phyloP scores from a whole-genome alignment of 352 stramenopile genomes.

The Pythium brassicae region DNA sequence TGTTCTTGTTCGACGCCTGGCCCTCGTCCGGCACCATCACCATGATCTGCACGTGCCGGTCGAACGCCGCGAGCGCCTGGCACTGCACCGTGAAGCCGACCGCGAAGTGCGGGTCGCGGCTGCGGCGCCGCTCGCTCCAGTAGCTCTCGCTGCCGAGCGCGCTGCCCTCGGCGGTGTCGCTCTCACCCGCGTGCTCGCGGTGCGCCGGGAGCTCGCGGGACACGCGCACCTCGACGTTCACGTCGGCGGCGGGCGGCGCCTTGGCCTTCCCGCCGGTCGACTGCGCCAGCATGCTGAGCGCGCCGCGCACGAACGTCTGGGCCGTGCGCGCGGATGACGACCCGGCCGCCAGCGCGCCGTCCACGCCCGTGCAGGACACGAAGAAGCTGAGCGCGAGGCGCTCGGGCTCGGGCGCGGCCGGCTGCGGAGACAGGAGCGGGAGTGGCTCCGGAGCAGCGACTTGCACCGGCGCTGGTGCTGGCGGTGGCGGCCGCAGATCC shows the following conservation, averaged over 20 bases:
- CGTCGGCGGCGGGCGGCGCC: conserved; percentile 46
- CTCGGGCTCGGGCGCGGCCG: conserved; percentile 4
- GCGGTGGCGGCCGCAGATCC: background rate
- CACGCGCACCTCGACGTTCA: conserved; percentile 67
- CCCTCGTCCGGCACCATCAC: conserved; percentile 77
- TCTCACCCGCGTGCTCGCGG: background rate
- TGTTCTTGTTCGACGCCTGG: conserved; percentile 54
- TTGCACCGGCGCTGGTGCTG: too few relatives aligned
- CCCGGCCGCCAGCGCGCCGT: conserved; percentile 43
- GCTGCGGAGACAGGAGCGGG: background rate
- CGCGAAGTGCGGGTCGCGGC: conserved; percentile 56
- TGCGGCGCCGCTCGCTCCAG: conserved; percentile 69
- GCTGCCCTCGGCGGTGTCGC: background rate
- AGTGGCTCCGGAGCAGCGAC: too few relatives aligned
- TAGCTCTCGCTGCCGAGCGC: conserved; percentile 51
- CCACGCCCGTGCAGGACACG: conserved; percentile 54
- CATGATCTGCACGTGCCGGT: conserved; percentile 72
- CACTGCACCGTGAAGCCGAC: conserved; percentile 64
- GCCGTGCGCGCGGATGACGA: conserved; percentile 43
- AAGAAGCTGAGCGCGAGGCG: conserved; percentile 59
- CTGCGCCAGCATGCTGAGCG: conserved; percentile 65
- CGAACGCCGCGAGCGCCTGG: conserved; percentile 33
- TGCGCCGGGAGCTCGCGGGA: conserved; percentile 38
- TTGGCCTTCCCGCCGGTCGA: conserved; percentile 24
- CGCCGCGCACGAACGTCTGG: conserved; percentile 72